phyloP scores from a whole-genome alignment of 2,329 filamentous ascomycete species.

The Nemania sp. region DNA sequence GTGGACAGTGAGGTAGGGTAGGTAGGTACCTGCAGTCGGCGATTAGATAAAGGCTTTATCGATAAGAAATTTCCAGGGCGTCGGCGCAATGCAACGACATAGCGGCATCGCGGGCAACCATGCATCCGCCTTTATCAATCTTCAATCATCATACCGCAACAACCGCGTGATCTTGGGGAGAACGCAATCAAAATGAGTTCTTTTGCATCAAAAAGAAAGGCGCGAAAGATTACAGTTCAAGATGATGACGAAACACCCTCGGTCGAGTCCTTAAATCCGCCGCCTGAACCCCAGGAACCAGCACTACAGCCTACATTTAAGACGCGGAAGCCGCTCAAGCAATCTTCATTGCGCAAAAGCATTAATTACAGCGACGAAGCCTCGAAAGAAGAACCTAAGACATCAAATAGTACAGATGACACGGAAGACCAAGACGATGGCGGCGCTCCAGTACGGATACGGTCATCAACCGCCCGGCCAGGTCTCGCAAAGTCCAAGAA shows the following conservation, averaged over 20 bases:
- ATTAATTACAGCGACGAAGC: constrained; percentile 50
- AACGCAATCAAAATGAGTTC: constrained; percentile 50
- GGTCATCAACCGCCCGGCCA: constrained; percentile 51
- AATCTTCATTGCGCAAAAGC: constrained; percentile 61
- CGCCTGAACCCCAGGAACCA: constrained; percentile 39
- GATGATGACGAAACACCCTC: constrained; percentile 58
- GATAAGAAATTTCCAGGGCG: constrained; percentile 28
- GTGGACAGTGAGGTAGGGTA: constrained; percentile 5
- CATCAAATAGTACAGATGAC: constrained; percentile 28
- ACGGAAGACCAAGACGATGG: constrained; percentile 49
- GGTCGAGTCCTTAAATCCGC: constrained; percentile 32
- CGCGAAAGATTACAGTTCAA: constrained; percentile 73
- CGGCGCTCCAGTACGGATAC: constrained; percentile 52
- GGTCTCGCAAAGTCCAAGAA: constrained; percentile 67
- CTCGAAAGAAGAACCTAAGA: constrained; percentile 23
- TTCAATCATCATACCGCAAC: constrained; percentile 6
- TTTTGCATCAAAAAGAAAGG: constrained; percentile 66
- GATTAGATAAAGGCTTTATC: constrained; percentile 37
- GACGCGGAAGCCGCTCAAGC: constrained; percentile 53
- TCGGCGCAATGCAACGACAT: not conserved
- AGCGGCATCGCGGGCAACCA: not conserved
- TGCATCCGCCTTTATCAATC: not conserved
- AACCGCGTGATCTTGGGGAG: constrained; percentile 17
- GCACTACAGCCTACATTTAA: constrained; percentile 49
- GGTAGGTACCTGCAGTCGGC: not conserved